Percentiles rank a stretch among this genome's conserved stretches.
These are phyloP conservation scores for Cryomyces minteri DNA, from an alignment of 495 filamentous ascomycete genomes.

Conservation along the genomic window DNA sequence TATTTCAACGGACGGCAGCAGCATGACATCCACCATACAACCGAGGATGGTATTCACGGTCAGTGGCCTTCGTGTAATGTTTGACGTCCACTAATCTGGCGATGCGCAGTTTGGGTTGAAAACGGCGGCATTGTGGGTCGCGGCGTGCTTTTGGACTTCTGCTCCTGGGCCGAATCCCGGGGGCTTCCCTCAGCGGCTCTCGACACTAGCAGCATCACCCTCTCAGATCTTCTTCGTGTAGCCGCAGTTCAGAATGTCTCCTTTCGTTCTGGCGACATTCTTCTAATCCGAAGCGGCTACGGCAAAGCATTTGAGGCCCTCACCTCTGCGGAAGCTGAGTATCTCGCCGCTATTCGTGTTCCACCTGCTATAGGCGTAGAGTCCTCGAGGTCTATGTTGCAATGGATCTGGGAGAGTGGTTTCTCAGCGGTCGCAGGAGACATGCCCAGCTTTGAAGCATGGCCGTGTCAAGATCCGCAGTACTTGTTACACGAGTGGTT, in stretches of 20 bases:
- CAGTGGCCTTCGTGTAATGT: no score
- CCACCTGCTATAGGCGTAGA: no score
- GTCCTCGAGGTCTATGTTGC: no score
- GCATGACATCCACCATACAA: no score
- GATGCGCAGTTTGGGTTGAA: slow-evolving; percentile 2
- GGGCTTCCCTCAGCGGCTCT: no score
- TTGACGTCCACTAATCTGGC: no score
- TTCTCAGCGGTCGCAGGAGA: slow-evolving; percentile 36
- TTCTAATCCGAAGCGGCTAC: slow-evolving; percentile 35
- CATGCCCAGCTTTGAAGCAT: slow-evolving; percentile 26
- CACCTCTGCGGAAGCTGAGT: no score
- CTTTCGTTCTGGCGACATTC: slow-evolving; percentile 31
- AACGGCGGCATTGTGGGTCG: slow-evolving; percentile 28
- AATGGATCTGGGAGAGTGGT: slow-evolving; percentile 29
- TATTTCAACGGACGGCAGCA: no score
- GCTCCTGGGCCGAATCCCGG: slow-evolving; percentile 17
- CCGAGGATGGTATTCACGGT: no score
- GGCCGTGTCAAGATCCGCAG: no score
- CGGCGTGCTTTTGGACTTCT: slow-evolving; percentile 35
- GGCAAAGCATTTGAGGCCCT: slow-evolving; percentile 24
- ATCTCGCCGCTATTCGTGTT: no score
- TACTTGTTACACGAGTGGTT: slow-evolving; percentile 31
- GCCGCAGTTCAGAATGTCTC: slow-evolving; percentile 17
- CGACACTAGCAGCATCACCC: slow-evolving; percentile 23
- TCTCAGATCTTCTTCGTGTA: slow-evolving; percentile 23